Evolutionary conservation across 1,139 yeast species (phyloP), one percentile per base, ranked within the genome.

Genomic region (Lodderomyces metapsilosis): DNA sequence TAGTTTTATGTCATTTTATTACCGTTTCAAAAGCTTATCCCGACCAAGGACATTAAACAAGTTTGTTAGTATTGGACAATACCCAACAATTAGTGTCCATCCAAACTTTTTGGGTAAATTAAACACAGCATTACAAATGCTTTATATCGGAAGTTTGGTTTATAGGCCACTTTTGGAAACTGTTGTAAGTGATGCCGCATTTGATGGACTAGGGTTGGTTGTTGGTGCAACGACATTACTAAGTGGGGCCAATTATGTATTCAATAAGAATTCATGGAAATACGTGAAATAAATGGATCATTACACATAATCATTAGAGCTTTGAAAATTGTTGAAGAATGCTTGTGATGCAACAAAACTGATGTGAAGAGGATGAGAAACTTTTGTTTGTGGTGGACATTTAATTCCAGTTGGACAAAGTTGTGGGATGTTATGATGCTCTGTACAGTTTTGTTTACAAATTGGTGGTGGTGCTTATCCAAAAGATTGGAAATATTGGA

Each of bases 111-210:
- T 94, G 31, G 89, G 96, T 10, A 92, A 92, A 59, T 74, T 82
- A 58, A 91, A 94, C 61, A 94, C 98, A 0, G 88, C 83, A 2
- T 74, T 94, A 49, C 98, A 94, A 61, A 91, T 94, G 97, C 56
- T 87, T 8, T 91, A 91, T 53, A 75, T 94, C 38, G 96, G 95
- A 0, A 70, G 80, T 13, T 78, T 87, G 46, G 85, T 91, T 39
- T 66, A 83, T 30, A 71, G 76, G 45, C 94, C 94, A 0, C 83
- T 82, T 0, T 51, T 84, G 13, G 63, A 72, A 42, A 49, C 61
- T 43, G 52, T n/a, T 46, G 40, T 21, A 6, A 6, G 40, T 8
- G 45, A 42, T 28, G 28, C 35, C 21, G 46, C 41, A 30, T 51
- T 43, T 44, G 51, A 48, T 33, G 54, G 43, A 32, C 53, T 62